Conservation (phyloP, 306 rosid species). For the Prunus dulcis region DNA sequence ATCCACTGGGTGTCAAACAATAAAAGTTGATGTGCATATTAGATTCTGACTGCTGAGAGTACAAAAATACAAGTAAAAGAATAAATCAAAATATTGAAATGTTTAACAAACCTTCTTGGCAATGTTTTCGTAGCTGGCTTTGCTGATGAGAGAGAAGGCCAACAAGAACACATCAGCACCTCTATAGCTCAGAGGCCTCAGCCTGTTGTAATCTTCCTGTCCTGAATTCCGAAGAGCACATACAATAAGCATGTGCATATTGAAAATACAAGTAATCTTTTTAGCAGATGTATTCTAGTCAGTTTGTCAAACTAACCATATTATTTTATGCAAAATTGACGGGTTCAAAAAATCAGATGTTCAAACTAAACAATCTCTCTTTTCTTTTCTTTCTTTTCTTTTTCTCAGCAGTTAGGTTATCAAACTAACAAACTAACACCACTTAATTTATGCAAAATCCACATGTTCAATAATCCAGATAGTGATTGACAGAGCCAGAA, state of each 20-base stretch:
- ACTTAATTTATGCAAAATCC: too few relatives aligned
- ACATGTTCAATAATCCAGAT: too few relatives aligned
- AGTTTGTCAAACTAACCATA: too few relatives aligned
- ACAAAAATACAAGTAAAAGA: neutral
- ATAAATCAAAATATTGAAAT: neutral
- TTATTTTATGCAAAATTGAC: too few relatives aligned
- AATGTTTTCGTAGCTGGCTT: constrained; percentile 91
- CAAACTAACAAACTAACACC: too few relatives aligned
- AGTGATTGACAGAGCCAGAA: too few relatives aligned
- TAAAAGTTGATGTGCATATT: neutral
- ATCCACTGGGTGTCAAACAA: constrained; percentile 35
- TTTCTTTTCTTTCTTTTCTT: too few relatives aligned
- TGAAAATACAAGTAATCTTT: neutral
- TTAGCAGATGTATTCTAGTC: too few relatives aligned
- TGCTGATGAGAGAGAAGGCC: constrained; percentile 91
- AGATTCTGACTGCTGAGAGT: neutral
- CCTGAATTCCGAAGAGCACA: constrained; percentile 40
- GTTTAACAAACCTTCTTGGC: constrained; percentile 64
- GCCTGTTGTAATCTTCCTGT: constrained; percentile 91
- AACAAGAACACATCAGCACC: constrained; percentile 94
- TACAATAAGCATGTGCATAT: neutral
- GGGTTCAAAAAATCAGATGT: too few relatives aligned
- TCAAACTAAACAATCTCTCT: too few relatives aligned
- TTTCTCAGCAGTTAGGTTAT: too few relatives aligned
- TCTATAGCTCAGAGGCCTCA: constrained; percentile 93